phyloP scores from a whole-genome alignment of 805 yeast genomes.

The Sungouiozyma ichnusensis region DNA sequence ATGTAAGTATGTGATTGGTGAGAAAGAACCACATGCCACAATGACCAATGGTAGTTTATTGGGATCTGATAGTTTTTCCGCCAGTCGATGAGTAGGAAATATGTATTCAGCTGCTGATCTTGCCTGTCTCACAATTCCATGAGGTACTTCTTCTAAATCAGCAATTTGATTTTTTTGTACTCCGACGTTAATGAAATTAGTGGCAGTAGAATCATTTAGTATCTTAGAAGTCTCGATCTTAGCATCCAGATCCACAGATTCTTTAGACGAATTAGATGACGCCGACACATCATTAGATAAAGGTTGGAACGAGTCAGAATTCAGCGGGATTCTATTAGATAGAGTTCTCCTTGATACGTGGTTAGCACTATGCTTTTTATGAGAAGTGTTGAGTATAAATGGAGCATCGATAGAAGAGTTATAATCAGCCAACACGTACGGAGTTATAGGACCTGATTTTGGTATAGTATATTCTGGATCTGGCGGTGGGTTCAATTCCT shows the following conservation, averaged over 20 bases:
- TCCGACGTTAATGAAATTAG: slow-evolving; percentile 17
- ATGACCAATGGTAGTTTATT: slow-evolving; percentile 81
- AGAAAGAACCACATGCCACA: slow-evolving; percentile 95
- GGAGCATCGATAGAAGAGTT: slow-evolving; percentile 69
- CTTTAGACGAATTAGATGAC: background rate
- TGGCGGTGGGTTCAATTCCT: slow-evolving; percentile 48
- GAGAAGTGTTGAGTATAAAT: slow-evolving; percentile 7
- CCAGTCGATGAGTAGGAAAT: slow-evolving; percentile 83
- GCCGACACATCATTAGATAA: slow-evolving; percentile 37
- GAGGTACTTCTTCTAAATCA: slow-evolving; percentile 94
- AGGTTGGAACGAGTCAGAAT: slow-evolving; percentile 49
- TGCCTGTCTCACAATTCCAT: slow-evolving; percentile 86
- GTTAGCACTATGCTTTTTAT: slow-evolving; percentile 4
- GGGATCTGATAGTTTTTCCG: slow-evolving; percentile 56
- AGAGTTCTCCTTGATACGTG: slow-evolving; percentile 1
- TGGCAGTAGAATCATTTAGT: background rate
- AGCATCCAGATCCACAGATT: background rate
- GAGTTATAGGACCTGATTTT: slow-evolving; percentile 64
- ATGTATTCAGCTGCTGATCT: slow-evolving; percentile 52
- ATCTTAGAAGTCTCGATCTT: background rate
- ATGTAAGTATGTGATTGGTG: slow-evolving; percentile 91
- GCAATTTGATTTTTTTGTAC: slow-evolving; percentile 58
- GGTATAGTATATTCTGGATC: slow-evolving; percentile 66
- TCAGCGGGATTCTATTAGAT: slow-evolving; percentile 36
- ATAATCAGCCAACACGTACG: slow-evolving; percentile 65